A percentile compares a stretch with the other conserved stretches of the same genome.
phyloP scores from a whole-genome alignment of 1,284 basidiomycete species.

The Austroboletus novae-zelandiae region DNA sequence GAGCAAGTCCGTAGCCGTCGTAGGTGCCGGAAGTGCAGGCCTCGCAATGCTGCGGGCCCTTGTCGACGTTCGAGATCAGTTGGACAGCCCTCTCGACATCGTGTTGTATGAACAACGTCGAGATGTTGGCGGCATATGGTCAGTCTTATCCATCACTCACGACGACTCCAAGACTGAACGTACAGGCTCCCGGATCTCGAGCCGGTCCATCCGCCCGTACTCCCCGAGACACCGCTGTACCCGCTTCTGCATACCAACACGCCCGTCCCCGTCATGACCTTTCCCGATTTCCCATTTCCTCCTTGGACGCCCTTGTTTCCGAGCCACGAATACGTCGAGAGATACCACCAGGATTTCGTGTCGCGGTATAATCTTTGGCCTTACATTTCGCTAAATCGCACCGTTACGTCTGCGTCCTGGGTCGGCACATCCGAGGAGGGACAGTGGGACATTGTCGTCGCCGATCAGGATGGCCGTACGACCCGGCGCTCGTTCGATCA shows the following conservation, averaged over 20 bases:
- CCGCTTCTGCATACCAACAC: constrained; percentile 54
- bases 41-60: constrained; percentile 50
- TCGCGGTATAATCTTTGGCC: constrained; percentile 37
- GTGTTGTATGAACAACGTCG: constrained; percentile 51
- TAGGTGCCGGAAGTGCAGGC: constrained; percentile 53
- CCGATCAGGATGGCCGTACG: constrained; percentile 14
- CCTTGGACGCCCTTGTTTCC: constrained; percentile 50
- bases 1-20: constrained; percentile 50
- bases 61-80: constrained; percentile 43
- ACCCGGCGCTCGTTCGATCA: constrained; percentile 42
- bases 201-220: constrained; percentile 40
- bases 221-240: constrained; percentile 56
- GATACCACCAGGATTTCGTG: constrained; percentile 47
- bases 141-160: background rate
- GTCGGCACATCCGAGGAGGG: constrained; percentile 39
- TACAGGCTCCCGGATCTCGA: constrained; percentile 44
- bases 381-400: constrained; percentile 44
- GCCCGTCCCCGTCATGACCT: constrained; percentile 53
- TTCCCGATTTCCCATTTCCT: constrained; percentile 50
- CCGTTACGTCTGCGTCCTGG: constrained; percentile 47
- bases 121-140: constrained; percentile 54
- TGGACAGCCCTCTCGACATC: constrained; percentile 42
- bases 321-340: constrained; percentile 43
- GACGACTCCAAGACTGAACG: background rate
- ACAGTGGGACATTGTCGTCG: constrained; percentile 42